Conservation (phyloP, 441 rosid genomes). For the Arabidopsis lyrata region DNA sequence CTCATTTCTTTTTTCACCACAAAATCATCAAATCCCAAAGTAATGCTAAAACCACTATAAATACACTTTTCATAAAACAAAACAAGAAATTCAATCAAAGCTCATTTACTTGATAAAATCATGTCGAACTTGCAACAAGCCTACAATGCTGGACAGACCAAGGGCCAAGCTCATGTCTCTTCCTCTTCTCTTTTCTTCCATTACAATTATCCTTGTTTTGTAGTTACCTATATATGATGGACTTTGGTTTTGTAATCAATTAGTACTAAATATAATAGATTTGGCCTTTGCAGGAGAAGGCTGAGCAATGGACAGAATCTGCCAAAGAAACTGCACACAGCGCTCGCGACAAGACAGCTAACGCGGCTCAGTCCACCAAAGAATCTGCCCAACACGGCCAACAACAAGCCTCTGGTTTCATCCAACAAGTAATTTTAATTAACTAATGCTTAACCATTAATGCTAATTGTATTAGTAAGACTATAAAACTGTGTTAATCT, state of each 20-base stretch:
- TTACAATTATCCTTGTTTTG: background rate
- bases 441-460: slow-evolving; percentile 1
- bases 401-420: slow-evolving; percentile 42
- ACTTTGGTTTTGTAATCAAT: background rate
- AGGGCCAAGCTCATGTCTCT: slow-evolving; percentile 39
- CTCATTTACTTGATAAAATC: slow-evolving; percentile 6
- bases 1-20: slow-evolving; percentile 32
- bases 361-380: slow-evolving; percentile 43
- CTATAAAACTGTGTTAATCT: background rate
- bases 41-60: slow-evolving; percentile 10
- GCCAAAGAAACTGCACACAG: slow-evolving; percentile 38
- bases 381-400: slow-evolving; percentile 46
- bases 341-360: slow-evolving; percentile 36
- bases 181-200: background rate
- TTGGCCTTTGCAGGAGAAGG: slow-evolving; percentile 35
- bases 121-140: slow-evolving; percentile 49
- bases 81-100: slow-evolving; percentile 5
- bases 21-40: slow-evolving; percentile 4
- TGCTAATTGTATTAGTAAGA: background rate
- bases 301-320: slow-evolving; percentile 44
- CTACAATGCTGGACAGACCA: slow-evolving; percentile 44
- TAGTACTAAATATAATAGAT: background rate
- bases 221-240: background rate
- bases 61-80: slow-evolving; percentile 8
- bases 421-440: slow-evolving; percentile 38